Evolutionary conservation across 2,329 filamentous ascomycete genomes (phyloP).

Genomic region (Blastomyces gilchristii): DNA sequence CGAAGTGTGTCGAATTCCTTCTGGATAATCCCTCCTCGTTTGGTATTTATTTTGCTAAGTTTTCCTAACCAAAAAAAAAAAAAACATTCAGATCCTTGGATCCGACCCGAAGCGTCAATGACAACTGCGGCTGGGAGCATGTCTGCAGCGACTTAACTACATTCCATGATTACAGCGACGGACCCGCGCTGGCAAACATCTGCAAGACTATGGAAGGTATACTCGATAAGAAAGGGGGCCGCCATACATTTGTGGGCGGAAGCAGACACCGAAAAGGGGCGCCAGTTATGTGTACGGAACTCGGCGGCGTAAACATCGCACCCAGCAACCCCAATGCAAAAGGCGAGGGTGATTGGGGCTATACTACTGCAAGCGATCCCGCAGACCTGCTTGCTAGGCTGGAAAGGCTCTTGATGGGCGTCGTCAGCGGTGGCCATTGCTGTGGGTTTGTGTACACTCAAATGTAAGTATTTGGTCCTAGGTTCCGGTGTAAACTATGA

Average conservation of each 20-base stretch:
- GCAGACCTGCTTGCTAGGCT: conserved; percentile 50
- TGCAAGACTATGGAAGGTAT: conserved; percentile 42
- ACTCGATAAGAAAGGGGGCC: conserved; percentile 42
- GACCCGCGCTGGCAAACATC: conserved; percentile 47
- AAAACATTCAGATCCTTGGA: conserved; percentile 42
- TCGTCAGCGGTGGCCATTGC: conserved; percentile 47
- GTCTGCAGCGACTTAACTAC: conserved; percentile 55
- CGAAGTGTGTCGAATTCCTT: conserved; percentile 41
- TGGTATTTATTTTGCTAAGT: not conserved
- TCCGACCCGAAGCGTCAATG: conserved; percentile 54
- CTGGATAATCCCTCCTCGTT: not conserved
- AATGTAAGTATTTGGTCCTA: conserved; percentile 36
- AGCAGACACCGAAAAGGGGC: conserved; percentile 44
- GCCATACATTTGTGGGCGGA: conserved; percentile 48
- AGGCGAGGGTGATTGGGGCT: conserved; percentile 52
- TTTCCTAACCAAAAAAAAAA: too few species aligned
- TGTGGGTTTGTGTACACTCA: conserved; percentile 60
- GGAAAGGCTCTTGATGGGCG: conserved; percentile 48
- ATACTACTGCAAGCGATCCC: conserved; percentile 54
- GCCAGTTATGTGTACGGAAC: conserved; percentile 57
- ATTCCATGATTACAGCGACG: conserved; percentile 59
- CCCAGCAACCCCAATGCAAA: conserved; percentile 33
- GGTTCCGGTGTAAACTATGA: too few species aligned
- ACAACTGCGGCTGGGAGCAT: conserved; percentile 64
- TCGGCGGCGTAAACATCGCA: conserved; percentile 58